Evolutionary conservation across 2,329 filamentous ascomycete species (phyloP), one percentile per base, ranked within the genome.

Genomic region (Phialocephala subalpina): DNA sequence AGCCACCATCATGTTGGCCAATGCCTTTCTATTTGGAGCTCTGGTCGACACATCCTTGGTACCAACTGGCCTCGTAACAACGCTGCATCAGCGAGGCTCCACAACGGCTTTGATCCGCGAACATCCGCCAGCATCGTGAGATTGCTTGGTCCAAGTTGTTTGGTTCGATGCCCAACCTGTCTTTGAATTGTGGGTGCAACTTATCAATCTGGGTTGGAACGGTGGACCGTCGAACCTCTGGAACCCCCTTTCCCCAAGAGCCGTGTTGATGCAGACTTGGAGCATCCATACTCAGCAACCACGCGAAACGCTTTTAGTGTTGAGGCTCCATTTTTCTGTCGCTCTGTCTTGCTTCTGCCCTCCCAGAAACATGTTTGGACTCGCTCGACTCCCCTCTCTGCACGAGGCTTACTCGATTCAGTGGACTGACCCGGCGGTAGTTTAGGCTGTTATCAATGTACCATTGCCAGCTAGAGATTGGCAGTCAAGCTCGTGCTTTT

Each of bases 101-200:
- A 36, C 58, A n/a, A 29, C 35, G 36, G 53, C 38, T 36, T 27
- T 14, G 38, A 16, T 40, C 36, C 27, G 27, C 27, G 35, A 55
- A n/a, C 42, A 18, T 53, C 25, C 49, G 49, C 49, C 49, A 55
- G 55, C 49, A 63, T 64, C 55, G 33, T 64, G 65, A 64, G 40
- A 64, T 64, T 67, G 52, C 33, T 40, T 25, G 22, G 29, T 38
- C 53, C 33, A 35, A 40, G 57, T 27, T 60, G 20, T 65, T 57
- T 67, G 61, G 59, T 55, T 67, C 58, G 63, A 59, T 67, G 64
- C 64, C 59, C 62, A 64, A 67, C 29, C 36, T 64, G 63, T 60
- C 64, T 61, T 59, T 42, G 14, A 60, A 64, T n/a, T 58, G 62
- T 69, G 67, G 64, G 20, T 36, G n/a, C 45, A 53, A n/a, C 14